Conservation (phyloP, 345 rosid genomes). For the Gossypium ekmanianum region DNA sequence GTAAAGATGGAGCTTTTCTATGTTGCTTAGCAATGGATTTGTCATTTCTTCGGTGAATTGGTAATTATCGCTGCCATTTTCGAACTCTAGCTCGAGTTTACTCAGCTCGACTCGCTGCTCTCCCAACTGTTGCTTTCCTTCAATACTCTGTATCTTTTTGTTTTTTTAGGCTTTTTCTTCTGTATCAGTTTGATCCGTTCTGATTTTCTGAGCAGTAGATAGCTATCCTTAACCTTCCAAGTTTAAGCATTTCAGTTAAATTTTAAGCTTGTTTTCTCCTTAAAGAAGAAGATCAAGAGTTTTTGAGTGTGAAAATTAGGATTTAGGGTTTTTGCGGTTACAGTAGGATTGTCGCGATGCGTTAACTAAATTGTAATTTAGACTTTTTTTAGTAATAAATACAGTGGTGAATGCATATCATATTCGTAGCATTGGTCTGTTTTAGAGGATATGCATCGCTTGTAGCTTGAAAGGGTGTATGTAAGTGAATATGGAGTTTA, state of each 20-base stretch:
- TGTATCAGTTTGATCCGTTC: not conserved
- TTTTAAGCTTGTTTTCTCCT: not conserved
- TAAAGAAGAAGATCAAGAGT: not conserved
- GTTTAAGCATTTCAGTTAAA: not conserved
- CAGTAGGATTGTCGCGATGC: not conserved
- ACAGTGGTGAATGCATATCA: no score
- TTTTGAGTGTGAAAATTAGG: conserved; percentile 20
- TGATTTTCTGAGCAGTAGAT: not conserved
- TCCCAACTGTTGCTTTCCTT: not conserved
- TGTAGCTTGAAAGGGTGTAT: no score
- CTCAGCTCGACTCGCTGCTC: not conserved
- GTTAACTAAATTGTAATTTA: not conserved
- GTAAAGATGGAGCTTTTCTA: not conserved
- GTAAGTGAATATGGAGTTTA: no score
- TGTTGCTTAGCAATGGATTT: not conserved
- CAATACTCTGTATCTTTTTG: not conserved
- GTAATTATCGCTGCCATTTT: conserved; percentile 2
- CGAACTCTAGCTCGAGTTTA: not conserved
- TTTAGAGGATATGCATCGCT: no score
- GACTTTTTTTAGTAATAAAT: not conserved
- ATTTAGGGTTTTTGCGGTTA: conserved; percentile 32
- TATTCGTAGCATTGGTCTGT: no score
- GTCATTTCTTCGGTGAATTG: not conserved
- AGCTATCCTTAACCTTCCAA: not conserved
- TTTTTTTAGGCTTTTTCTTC: conserved; percentile 5